Evolutionary conservation across 495 filamentous ascomycete species (phyloP).

Genomic region (Talaromyces proteolyticus): DNA sequence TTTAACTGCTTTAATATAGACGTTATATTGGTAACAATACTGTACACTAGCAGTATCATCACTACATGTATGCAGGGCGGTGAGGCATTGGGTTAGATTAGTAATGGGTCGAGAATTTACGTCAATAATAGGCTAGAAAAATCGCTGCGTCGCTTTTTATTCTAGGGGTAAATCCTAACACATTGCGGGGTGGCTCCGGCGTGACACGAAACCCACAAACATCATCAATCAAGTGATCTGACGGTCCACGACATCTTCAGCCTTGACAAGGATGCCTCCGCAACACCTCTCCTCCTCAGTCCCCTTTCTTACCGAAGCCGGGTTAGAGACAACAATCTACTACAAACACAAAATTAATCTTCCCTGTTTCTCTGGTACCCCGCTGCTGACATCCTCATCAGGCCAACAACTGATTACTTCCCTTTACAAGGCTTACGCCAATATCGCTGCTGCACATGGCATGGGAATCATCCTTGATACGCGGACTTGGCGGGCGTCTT

Average conservation of each 20-base stretch:
- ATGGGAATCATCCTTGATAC: conserved; percentile 4
- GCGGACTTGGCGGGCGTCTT: conserved; percentile 4
- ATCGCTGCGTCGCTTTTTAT: no score
- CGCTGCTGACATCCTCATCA: background rate
- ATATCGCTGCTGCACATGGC: conserved; percentile 1
- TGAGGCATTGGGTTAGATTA: no score
- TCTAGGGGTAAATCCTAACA: no score
- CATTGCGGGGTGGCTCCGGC: no score
- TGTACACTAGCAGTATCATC: no score
- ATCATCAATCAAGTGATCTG: no score
- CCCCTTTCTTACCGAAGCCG: conserved; percentile 4
- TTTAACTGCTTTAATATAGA: no score
- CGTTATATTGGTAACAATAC: no score
- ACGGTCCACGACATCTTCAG: background rate
- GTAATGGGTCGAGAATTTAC: no score
- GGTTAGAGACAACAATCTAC: conserved; percentile 4
- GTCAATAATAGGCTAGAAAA: no score
- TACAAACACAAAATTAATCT: conserved; percentile 2
- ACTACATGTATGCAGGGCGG: no score
- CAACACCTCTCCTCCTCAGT: conserved; percentile 1
- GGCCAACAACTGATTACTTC: background rate
- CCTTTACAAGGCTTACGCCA: conserved; percentile 2
- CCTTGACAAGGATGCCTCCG: background rate
- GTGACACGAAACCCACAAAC: no score
- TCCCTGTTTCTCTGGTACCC: background rate